Evolutionary conservation across 2,329 filamentous ascomycete genomes (phyloP).

Genomic region (Penicillium sp.): DNA sequence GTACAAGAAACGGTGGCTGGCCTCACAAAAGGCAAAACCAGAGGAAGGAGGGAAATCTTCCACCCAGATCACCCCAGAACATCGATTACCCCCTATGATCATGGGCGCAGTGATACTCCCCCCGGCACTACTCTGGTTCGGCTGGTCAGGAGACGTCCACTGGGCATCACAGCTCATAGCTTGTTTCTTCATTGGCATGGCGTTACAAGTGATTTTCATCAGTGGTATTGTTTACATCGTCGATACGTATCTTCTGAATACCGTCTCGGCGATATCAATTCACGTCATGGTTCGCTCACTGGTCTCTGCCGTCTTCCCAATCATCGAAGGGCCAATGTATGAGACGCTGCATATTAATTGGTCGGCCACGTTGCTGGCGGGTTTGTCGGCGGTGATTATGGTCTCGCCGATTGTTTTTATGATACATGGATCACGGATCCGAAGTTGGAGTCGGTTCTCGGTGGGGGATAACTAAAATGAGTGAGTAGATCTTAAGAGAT

Average conservation of each 20-base stretch:
- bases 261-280: conserved; percentile 44
- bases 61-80: conserved; percentile 43
- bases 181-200: conserved; percentile 50
- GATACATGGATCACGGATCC: conserved; percentile 32
- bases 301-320: conserved; percentile 38
- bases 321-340: conserved; percentile 32
- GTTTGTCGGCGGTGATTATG: conserved; percentile 64
- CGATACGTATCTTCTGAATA: conserved; percentile 44
- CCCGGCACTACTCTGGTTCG: conserved; percentile 54
- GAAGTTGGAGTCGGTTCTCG: conserved; percentile 35
- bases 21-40: conserved; percentile 19
- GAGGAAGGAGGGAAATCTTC: neutral
- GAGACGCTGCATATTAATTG: conserved; percentile 28
- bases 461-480: conserved; percentile 12
- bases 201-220: conserved; percentile 48
- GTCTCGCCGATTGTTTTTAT: conserved; percentile 62
- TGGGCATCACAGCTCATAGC: conserved; percentile 53
- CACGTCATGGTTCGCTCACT: conserved; percentile 43
- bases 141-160: conserved; percentile 49
- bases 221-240: conserved; percentile 47
- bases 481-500: neutral
- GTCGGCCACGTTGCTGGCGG: conserved; percentile 31
- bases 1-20: conserved; percentile 33
- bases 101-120: conserved; percentile 50
- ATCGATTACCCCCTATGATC: conserved; percentile 53